Evolutionary conservation across 2,329 filamentous ascomycete species (phyloP), one percentile per base, ranked within the genome.

Genomic region (Stemphylium vesicarium): DNA sequence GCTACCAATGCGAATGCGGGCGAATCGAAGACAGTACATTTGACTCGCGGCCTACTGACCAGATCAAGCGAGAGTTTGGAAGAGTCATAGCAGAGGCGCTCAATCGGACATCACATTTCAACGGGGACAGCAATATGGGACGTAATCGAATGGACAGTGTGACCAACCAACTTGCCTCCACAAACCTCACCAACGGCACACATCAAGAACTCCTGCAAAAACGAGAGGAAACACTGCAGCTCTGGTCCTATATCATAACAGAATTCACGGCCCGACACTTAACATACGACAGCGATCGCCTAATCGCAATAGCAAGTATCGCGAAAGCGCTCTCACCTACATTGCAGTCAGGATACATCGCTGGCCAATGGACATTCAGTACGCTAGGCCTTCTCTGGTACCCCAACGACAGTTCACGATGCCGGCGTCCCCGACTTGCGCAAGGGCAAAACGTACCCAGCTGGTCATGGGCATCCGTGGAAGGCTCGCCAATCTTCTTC

Each of bases 391-490:
- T 75, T 4, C 65, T 75, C 2, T 75, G 72, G 72, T 71, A 75
- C 55, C 71, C 72, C 12, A 72, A 63, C 38, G 70, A 74, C 33
- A 60, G 62, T 18, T 60, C 60, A 20, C 59, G 51, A 16, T 71
- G 65, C 33, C 63, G 69, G 2, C 62, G 71, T 42, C 65, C 71
- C 0, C 65, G 59, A 42, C 37, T 53, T 12, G 39, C 46, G 10
- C 32, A 60, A 44, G 57, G 59, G 2, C 60, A 64, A 12, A 64
- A 64, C 22, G 58, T 74, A 15, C 71, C 72, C 8, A 74, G 67
- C 58, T 75, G 72, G 72, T 73, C 71, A 36, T 75, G 72, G 72
- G 72, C 71, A 46, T 70, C 69, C 1, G 51, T 73, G 10, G 70
- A 74, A 61, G 72, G 71, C 15, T 74, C 71, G 3, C 68, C 71